Conservation (phyloP, 306 rosid genomes). For the Sindora glabra region DNA sequence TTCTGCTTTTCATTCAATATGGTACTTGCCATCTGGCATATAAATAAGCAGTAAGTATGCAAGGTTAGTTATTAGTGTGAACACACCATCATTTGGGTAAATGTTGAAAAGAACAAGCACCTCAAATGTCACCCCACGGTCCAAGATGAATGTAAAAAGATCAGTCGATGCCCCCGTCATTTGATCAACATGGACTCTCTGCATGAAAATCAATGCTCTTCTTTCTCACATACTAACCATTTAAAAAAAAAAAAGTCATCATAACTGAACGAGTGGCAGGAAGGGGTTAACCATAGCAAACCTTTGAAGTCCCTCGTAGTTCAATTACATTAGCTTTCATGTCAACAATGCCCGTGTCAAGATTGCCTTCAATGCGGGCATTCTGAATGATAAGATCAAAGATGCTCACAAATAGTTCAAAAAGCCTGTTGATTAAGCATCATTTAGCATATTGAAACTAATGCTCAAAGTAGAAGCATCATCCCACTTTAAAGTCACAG, state of each 20-base stretch:
- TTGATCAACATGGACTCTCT: slow-evolving; percentile 89
- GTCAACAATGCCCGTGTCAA: slow-evolving; percentile 93
- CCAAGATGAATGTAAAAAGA: slow-evolving; percentile 83
- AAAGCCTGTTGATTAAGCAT: slow-evolving; percentile 46
- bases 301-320: slow-evolving; percentile 90
- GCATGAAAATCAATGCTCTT: slow-evolving; percentile 18
- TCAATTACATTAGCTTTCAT: slow-evolving; percentile 84
- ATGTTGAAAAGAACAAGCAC: slow-evolving; percentile 30
- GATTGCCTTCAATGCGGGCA: slow-evolving; percentile 95
- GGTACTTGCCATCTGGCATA: slow-evolving; percentile 58
- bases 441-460: slow-evolving; percentile 24
- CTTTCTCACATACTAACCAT: slow-evolving; percentile 5
- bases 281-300: slow-evolving; percentile 26
- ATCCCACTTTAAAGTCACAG: slow-evolving; percentile 12
- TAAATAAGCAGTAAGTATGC: slow-evolving; percentile 6
- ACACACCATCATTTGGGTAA: slow-evolving; percentile 5
- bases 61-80: not conserved
- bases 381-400: slow-evolving; percentile 90
- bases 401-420: slow-evolving; percentile 82
- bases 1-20: slow-evolving; percentile 79
- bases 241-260: slow-evolving; percentile 10
- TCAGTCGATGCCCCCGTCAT: slow-evolving; percentile 86
- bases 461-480: slow-evolving; percentile 16
- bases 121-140: slow-evolving; percentile 97
- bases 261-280: not conserved